Percentiles rank a stretch among this genome's conserved stretches.
These are phyloP conservation scores for Lentinula detonsa DNA, from an alignment of 768 basidiomycete genomes.

Conservation along the genomic window DNA sequence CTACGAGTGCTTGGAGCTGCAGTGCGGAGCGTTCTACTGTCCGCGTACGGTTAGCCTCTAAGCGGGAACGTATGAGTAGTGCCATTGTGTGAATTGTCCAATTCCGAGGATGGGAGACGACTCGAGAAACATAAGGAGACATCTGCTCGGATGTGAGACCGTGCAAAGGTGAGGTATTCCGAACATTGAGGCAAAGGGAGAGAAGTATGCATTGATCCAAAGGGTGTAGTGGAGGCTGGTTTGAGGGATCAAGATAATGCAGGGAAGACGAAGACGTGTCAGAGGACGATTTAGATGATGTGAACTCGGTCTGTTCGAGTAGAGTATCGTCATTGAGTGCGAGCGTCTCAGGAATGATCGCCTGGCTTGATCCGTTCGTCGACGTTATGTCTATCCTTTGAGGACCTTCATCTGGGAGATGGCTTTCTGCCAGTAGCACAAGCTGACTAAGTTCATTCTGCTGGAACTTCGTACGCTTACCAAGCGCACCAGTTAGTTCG, in stretches of 20 bases:
- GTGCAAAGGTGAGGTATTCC: constrained; percentile 84
- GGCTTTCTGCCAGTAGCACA: constrained; percentile 88
- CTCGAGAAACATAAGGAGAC: constrained; percentile 85
- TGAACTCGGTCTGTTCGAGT: constrained; percentile 90
- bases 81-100: constrained; percentile 99
- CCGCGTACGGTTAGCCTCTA: constrained; percentile 82
- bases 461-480: constrained; percentile 94
- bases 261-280: constrained; percentile 37
- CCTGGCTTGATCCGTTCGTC: constrained; percentile 5
- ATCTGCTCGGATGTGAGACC: constrained; percentile 92
- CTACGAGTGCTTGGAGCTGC: constrained; percentile 92
- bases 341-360: constrained; percentile 68
- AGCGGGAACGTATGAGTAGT: constrained; percentile 84
- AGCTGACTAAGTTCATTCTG: constrained; percentile 80
- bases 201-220: constrained; percentile 93
- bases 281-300: constrained; percentile 55
- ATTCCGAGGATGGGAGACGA: constrained; percentile 84
- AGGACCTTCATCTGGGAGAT: constrained; percentile 31
- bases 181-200: constrained; percentile 83
- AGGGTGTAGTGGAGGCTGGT: constrained; percentile 85
- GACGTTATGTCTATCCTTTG: constrained; percentile 5
- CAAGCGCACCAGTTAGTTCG: constrained; percentile 88
- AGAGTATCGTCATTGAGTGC: constrained; percentile 93
- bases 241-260: constrained; percentile 70
- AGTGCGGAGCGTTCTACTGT: constrained; percentile 91